Conservation (phyloP, 1,284 basidiomycete species). For the Fomitopsis pinicola region DNA sequence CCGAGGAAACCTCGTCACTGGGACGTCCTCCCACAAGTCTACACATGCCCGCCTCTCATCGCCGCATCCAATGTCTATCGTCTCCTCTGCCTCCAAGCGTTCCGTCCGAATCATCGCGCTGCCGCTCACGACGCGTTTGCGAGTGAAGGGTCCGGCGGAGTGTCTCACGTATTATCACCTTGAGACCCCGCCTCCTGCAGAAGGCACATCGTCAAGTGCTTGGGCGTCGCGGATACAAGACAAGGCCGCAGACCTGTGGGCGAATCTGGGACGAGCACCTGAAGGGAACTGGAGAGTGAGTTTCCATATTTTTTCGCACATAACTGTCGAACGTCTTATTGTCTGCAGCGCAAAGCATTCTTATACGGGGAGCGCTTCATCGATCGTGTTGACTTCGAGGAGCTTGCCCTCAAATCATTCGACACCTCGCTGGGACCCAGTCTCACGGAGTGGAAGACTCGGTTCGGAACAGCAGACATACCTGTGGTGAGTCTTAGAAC, state of each 20-base stretch:
- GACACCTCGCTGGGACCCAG: constrained; percentile 63
- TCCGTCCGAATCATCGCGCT: constrained; percentile 46
- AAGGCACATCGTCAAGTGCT: constrained; percentile 11
- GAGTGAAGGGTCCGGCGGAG: constrained; percentile 12
- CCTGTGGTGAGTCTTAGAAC: constrained; percentile 16
- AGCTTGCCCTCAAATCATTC: constrained; percentile 63
- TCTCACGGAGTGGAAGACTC: constrained; percentile 14
- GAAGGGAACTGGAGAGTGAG: constrained; percentile 65
- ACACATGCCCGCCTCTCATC: too few relatives aligned
- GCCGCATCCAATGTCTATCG: too few relatives aligned
- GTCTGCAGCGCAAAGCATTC: constrained; percentile 51
- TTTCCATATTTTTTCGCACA: constrained; percentile 7
- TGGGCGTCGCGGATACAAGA: constrained; percentile 38
- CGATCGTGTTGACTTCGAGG: constrained; percentile 73
- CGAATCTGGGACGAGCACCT: constrained; percentile 57
- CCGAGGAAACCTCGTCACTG: too few relatives aligned
- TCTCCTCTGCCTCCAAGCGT: constrained; percentile 15
- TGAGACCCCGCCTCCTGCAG: constrained; percentile 27
- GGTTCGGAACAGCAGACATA: constrained; percentile 9
- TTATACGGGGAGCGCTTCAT: constrained; percentile 60
- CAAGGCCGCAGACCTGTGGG: constrained; percentile 47
- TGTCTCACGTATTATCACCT: constrained; percentile 47
- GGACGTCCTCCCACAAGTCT: too few relatives aligned
- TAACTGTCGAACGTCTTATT: not conserved
- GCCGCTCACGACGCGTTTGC: constrained; percentile 30